Evolutionary conservation across 331 rosid species (phyloP), one percentile per base, ranked within the genome.

Genomic region (Malus hybrid): DNA sequence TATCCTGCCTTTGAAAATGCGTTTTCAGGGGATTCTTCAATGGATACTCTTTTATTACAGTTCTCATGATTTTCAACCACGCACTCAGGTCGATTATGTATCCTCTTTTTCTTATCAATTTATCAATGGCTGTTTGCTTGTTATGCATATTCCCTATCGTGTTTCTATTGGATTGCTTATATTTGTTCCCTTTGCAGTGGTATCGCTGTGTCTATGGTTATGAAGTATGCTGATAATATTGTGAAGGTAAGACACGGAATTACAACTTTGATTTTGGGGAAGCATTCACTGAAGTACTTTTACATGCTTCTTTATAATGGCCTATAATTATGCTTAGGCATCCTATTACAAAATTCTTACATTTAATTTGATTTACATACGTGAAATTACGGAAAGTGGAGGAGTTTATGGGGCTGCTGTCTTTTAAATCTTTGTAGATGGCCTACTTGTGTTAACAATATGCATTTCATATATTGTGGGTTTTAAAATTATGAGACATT

Each of bases 211-310:
- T 94, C 97, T 22, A 92, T 94, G 99, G 99, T 94, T 22, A 86
- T 92, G 99, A 94, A 94, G 87, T 92, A 86, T 76, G 99, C 99
- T 55, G 99, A 94, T 89, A 94, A 94, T 70, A 94, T 92, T 80
- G 99, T 92, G 75, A 92, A 94, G 97, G 97, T 94, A 86, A 80
- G 87, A 75, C 42, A 33, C 15, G 55, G 76, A 74, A 80, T 70
- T 34, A 55, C 70, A 61, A 34, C 73, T 29, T 62, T 36, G 2
- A 42, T n/a, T 61, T 46, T 24, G 29, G 68, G 69, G 36, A 56
- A 9, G 70, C 42, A 32, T 42, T 77, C 65, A 24, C 76, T 20
- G 20, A 52, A 66, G 14, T 57, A 61, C 56, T 10, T 67, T 62
- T 27, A 24, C 73, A 27, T 36, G 69, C 48, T 52, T 75, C 62